Evolutionary conservation across 305 asterid species (phyloP).

Genomic region (Solanum hybrid): DNA sequence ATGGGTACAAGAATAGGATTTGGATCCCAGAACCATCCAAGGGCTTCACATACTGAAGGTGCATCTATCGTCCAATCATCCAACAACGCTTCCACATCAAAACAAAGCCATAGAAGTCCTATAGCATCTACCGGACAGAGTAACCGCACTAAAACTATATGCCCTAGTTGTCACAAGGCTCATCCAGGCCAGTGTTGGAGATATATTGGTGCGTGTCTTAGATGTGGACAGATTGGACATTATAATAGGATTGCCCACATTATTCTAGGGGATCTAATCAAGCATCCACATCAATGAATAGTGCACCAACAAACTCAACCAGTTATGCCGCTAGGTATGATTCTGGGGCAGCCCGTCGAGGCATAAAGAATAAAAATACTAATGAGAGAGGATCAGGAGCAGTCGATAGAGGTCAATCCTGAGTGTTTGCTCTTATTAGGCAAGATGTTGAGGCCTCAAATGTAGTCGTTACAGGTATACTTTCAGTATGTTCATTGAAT

Average conservation of each 20-base stretch:
- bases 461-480: background rate
- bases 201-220: background rate
- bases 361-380: background rate
- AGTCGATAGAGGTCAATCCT: no score
- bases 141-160: background rate
- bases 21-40: background rate
- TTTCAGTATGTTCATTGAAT: background rate
- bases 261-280: background rate
- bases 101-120: background rate
- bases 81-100: no score
- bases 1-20: background rate
- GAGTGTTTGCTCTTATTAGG: background rate
- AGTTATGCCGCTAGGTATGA: accelerated
- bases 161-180: background rate
- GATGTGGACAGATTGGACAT: background rate
- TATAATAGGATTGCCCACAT: background rate
- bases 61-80: background rate
- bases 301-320: background rate
- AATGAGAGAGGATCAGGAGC: background rate
- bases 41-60: background rate
- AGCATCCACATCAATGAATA: background rate
- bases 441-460: background rate
- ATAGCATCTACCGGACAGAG: background rate
- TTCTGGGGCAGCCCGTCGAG: background rate
- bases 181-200: background rate